These are phyloP conservation scores for Panaeolus cyanescens DNA, from an alignment of 768 basidiomycete species.

Conservation along the genomic window DNA sequence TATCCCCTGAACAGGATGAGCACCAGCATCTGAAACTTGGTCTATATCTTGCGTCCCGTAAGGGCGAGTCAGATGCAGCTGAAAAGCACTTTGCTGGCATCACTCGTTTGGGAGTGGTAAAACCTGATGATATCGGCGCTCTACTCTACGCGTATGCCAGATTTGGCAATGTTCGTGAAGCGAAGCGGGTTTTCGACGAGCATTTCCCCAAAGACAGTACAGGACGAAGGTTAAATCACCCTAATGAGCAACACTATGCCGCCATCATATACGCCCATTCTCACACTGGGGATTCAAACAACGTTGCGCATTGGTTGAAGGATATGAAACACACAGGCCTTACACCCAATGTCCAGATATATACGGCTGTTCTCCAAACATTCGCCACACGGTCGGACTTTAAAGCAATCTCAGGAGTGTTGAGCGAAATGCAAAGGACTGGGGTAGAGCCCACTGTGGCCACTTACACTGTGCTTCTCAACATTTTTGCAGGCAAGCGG, in stretches of 20 bases:
- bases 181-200: slow-evolving; percentile 52
- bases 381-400: slow-evolving; percentile 59
- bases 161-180: slow-evolving; percentile 38
- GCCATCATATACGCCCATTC: slow-evolving; percentile 58
- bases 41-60: slow-evolving; percentile 33
- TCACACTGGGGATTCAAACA: slow-evolving; percentile 43
- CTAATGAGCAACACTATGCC: slow-evolving; percentile 53
- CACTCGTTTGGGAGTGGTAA: not conserved
- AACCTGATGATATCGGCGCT: slow-evolving; percentile 14
- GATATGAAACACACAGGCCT: slow-evolving; percentile 41
- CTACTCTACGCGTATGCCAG: slow-evolving; percentile 57
- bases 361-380: slow-evolving; percentile 59
- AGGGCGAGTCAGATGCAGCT: slow-evolving; percentile 48
- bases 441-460: slow-evolving; percentile 44
- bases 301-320: slow-evolving; percentile 56
- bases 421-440: slow-evolving; percentile 66
- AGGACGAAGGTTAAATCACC: slow-evolving; percentile 33
- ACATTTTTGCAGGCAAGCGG: slow-evolving; percentile 62
- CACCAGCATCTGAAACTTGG: slow-evolving; percentile 6
- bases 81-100: slow-evolving; percentile 40
- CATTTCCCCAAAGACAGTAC: slow-evolving; percentile 46
- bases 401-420: slow-evolving; percentile 46
- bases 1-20: not conserved
- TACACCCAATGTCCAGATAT: slow-evolving; percentile 56
- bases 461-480: slow-evolving; percentile 65